Conservation (phyloP, 768 basidiomycete genomes). For the Lactarius indigo region DNA sequence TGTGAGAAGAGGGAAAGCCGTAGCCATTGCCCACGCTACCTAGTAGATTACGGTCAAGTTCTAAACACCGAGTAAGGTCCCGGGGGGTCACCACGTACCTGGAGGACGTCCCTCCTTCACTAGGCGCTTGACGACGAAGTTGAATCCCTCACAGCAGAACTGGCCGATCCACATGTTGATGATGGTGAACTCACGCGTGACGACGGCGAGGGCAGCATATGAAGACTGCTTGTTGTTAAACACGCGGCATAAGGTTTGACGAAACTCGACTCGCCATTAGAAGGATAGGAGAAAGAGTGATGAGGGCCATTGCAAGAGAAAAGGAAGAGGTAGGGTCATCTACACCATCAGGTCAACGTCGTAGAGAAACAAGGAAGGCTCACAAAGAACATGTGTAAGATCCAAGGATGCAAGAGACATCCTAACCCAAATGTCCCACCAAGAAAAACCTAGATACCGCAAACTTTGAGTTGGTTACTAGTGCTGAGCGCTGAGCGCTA, state of each 20-base stretch:
- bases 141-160: conserved; percentile 64
- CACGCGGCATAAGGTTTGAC: neutral
- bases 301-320: conserved; percentile 31
- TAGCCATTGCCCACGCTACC: conserved; percentile 67
- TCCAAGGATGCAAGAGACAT: conserved; percentile 26
- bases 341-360: conserved; percentile 15
- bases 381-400: conserved; percentile 32
- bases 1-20: conserved; percentile 86
- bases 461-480: neutral
- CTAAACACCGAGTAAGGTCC: neutral
- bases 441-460: neutral
- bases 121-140: conserved; percentile 61
- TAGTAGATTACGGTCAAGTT: conserved; percentile 27
- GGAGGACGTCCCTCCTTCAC: conserved; percentile 68
- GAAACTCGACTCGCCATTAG: conserved; percentile 28
- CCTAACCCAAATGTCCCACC: neutral
- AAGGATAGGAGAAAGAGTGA: conserved; percentile 35
- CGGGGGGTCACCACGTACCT: conserved; percentile 40
- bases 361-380: conserved; percentile 3
- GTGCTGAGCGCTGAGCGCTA: neutral
- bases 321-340: conserved; percentile 32
- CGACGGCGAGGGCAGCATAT: conserved; percentile 69
- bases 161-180: conserved; percentile 85
- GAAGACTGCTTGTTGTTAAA: conserved; percentile 49
- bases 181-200: conserved; percentile 76